Percentiles rank a stretch among this genome's conserved stretches.
These are phyloP conservation scores for Carex scoparia DNA, from an alignment of 176 grass and related monocot species.

Conservation along the genomic window DNA sequence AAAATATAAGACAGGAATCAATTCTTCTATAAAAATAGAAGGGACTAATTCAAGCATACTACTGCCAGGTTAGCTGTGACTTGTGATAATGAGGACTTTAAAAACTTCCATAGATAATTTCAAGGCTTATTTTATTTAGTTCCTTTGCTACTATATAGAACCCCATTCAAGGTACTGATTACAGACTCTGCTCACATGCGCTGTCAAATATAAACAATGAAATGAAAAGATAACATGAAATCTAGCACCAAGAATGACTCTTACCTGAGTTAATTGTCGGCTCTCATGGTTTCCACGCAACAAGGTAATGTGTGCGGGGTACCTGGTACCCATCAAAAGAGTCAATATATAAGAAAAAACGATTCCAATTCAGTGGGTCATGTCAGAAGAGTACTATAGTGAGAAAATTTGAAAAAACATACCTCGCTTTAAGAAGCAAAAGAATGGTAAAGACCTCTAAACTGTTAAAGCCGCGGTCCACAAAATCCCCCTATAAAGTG, in stretches of 20 bases:
- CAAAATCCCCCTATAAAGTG: constrained; percentile 84
- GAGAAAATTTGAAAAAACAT: constrained; percentile 13
- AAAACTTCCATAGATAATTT: not conserved
- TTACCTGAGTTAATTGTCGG: constrained; percentile 95
- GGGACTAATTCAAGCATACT: not conserved
- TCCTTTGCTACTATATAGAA: not conserved
- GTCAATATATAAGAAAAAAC: not conserved
- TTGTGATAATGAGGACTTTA: not conserved
- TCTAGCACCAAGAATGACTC: not conserved
- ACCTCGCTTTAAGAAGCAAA: constrained; percentile 98
- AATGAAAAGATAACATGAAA: not conserved
- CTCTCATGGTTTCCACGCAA: constrained; percentile 99
- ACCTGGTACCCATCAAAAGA: constrained; percentile 36
- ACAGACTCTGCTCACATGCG: not conserved
- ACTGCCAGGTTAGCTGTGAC: not conserved
- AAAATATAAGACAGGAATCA: not conserved
- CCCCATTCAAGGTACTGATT: not conserved
- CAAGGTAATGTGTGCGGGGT: constrained; percentile 97
- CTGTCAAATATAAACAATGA: not conserved
- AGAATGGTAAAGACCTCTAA: constrained; percentile 98
- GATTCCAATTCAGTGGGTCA: not conserved
- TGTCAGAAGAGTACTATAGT: constrained; percentile 10
- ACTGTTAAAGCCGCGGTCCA: constrained; percentile 97
- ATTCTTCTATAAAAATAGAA: not conserved
- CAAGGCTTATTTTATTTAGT: not conserved